Base-by-base conservation (phyloP, 2,329 filamentous ascomycete species). In the Arthrinium phaeospermum region DNA sequence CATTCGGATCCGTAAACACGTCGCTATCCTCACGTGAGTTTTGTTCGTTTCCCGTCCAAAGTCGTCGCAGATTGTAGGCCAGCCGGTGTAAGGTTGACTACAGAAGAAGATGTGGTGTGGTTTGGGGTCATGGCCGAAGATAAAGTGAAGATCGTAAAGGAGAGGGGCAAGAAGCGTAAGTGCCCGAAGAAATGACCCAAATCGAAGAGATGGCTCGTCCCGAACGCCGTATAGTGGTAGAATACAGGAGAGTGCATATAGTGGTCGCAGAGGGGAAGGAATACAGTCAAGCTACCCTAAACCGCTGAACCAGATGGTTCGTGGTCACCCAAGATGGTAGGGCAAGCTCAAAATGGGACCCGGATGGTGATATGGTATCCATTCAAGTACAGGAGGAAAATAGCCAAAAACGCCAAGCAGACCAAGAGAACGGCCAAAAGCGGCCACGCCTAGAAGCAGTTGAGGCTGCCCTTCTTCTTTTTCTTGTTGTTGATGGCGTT, bases 401-500 rank as follows among this genome's bases (percentile, higher is more conserved):
- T 34, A 44, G 68, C 68, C 46, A 51, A 57, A 41, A 70, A 51
- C 67, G 68, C 68, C 70, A 68, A 53, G 70, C 73, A 69, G 53
- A 71, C 68, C 70, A 71, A n/a, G 22, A 73, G 69, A 64, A 77
- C 70, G 41, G 77, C 69, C 69, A 77, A 70, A 57, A 68, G 77
- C 78, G 77, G 61, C 75, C 76, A 73, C 72, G 76, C 81, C 83
- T 94, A 98, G 87, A 99, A 99, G 89, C 96, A 99, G 86, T 98
- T 98, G 83, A 99, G 89, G 77, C 93, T 95, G 79, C 93, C 91
- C 89, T 97, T 98, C 88, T 95, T 95, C 90, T 97, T 95, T 89
- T 96, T 98, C 87, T 97, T 96, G 86, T 93, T 91, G 84, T 92
- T 95, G 82, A 96, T 92, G 72, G 93, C 92, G 79, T 96, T 95